Conservation (phyloP, 306 rosid genomes). For the Dryas alaskensis region DNA sequence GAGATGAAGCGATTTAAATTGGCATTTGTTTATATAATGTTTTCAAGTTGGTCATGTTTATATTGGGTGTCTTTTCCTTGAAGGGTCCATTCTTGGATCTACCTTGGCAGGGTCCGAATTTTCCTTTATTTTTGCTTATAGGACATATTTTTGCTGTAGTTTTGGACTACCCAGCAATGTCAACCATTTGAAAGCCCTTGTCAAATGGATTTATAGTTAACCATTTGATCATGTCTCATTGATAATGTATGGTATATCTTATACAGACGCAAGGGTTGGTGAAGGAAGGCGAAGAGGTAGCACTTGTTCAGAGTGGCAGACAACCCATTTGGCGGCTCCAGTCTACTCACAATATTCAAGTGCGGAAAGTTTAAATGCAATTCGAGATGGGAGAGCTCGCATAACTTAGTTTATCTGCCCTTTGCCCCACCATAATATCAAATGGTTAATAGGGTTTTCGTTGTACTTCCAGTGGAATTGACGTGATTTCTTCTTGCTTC, state of each 20-base stretch:
- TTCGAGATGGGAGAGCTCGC: conserved; percentile 5
- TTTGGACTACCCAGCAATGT: not conserved
- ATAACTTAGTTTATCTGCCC: conserved; percentile 8
- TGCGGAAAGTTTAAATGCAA: conserved; percentile 54
- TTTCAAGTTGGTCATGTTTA: not conserved
- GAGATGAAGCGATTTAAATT: not conserved
- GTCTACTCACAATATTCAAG: conserved; percentile 95
- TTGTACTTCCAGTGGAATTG: conserved; percentile 14
- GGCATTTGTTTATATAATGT: not conserved
- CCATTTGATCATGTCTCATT: not conserved
- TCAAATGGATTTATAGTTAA: not conserved
- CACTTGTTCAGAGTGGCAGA: conserved; percentile 92
- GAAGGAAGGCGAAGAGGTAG: conserved; percentile 94
- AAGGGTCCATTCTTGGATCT: not conserved
- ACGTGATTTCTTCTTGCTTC: conserved; percentile 4
- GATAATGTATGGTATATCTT: conserved; percentile 13
- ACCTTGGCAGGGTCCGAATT: not conserved
- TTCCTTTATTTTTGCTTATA: not conserved
- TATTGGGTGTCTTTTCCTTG: not conserved
- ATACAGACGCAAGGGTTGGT: conserved; percentile 91
- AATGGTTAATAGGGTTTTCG: not conserved
- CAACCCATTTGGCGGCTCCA: conserved; percentile 99
- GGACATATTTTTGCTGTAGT: not conserved
- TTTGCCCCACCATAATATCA: not conserved
- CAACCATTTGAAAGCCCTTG: not conserved